These are phyloP conservation scores for Botrytis hyacinthi DNA, from an alignment of 2,329 filamentous ascomycete genomes.

Conservation along the genomic window DNA sequence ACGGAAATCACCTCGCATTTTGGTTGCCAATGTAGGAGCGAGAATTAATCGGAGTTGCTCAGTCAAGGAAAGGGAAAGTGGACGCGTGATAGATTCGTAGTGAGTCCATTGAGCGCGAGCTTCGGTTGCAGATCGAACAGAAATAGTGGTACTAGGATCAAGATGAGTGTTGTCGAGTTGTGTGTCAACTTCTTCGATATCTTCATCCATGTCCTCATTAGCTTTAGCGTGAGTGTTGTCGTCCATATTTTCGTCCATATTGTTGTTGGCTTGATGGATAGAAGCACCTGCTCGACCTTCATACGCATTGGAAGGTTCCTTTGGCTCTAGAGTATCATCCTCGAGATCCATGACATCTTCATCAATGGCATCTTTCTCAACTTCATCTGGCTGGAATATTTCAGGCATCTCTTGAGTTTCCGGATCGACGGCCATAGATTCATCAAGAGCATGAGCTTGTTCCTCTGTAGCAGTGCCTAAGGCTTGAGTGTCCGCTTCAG, in stretches of 20 bases:
- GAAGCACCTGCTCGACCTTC: slow-evolving; percentile 60
- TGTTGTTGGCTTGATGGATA: slow-evolving; percentile 46
- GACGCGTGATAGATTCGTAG: slow-evolving; percentile 81
- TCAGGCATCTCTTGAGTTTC: slow-evolving; percentile 60
- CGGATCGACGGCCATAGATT: slow-evolving; percentile 81
- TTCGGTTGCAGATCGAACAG: slow-evolving; percentile 46
- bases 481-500: slow-evolving; percentile 82
- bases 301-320: slow-evolving; percentile 48
- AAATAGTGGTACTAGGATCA: slow-evolving; percentile 31
- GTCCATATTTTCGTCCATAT: slow-evolving; percentile 49
- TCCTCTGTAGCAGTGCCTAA: slow-evolving; percentile 86
- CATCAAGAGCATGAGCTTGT: slow-evolving; percentile 79
- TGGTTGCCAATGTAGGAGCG: slow-evolving; percentile 89
- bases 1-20: slow-evolving; percentile 93
- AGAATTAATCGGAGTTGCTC: slow-evolving; percentile 96
- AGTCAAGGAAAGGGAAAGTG: slow-evolving; percentile 83
- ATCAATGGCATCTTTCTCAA: slow-evolving; percentile 47
- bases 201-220: slow-evolving; percentile 40
- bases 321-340: slow-evolving; percentile 43
- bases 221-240: slow-evolving; percentile 46
- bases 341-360: slow-evolving; percentile 44
- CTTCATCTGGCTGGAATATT: slow-evolving; percentile 43
- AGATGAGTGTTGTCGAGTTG: slow-evolving; percentile 75
- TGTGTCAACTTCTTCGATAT: slow-evolving; percentile 43
- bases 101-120: slow-evolving; percentile 78